Evolutionary conservation across 306 rosid genomes (phyloP).

Genomic region (Arachis stenosperma): DNA sequence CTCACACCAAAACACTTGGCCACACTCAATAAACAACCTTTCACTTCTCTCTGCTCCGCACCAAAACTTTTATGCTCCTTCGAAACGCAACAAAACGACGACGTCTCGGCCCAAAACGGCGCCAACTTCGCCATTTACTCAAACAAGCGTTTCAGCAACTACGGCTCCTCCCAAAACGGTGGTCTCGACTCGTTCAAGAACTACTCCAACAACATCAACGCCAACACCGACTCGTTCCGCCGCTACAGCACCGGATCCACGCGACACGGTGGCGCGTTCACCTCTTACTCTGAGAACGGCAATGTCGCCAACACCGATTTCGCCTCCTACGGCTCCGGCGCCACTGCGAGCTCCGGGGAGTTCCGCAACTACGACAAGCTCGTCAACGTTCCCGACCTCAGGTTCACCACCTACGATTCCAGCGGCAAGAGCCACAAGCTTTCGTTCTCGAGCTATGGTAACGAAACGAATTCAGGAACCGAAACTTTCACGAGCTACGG

Average conservation of each 20-base stretch:
- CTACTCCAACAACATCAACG: constrained; percentile 75
- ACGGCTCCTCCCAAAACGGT: constrained; percentile 52
- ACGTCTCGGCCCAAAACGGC: background rate
- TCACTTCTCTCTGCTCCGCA: constrained; percentile 61
- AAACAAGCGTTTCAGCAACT: constrained; percentile 64
- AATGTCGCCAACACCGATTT: constrained; percentile 71
- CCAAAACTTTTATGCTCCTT: constrained; percentile 68
- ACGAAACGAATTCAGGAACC: constrained; percentile 78
- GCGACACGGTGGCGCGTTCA: constrained; percentile 57
- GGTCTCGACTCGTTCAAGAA: constrained; percentile 80
- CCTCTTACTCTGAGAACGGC: constrained; percentile 67
- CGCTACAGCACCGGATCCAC: constrained; percentile 56
- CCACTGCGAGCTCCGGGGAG: constrained; percentile 55
- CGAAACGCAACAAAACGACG: constrained; percentile 32
- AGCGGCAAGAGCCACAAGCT: constrained; percentile 58
- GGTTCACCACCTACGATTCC: constrained; percentile 70
- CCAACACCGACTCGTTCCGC: constrained; percentile 64
- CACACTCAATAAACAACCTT: constrained; percentile 39
- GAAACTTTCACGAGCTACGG: constrained; percentile 68
- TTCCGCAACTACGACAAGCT: constrained; percentile 64
- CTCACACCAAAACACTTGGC: constrained; percentile 63
- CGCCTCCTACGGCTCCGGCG: constrained; percentile 55
- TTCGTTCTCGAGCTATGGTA: constrained; percentile 66
- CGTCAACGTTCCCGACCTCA: constrained; percentile 82
- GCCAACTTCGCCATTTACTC: constrained; percentile 61